A percentile compares a stretch with the other conserved stretches of the same genome.
These are phyloP conservation scores for Beauveria pseudobassiana DNA, from an alignment of 2,329 filamentous ascomycete genomes.

Conservation along the genomic window DNA sequence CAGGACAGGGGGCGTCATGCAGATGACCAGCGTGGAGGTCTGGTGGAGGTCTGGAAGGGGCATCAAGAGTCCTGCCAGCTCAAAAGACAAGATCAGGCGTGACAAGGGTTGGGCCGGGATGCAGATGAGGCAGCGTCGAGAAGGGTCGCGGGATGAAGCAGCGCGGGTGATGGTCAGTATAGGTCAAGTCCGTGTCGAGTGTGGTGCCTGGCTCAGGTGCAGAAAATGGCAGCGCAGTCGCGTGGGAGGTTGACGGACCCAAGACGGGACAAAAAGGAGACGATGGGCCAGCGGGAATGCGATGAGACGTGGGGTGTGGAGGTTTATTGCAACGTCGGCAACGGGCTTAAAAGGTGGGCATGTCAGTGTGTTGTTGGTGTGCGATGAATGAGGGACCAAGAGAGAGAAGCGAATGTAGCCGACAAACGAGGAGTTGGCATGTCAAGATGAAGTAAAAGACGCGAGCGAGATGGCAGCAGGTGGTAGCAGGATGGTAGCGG, in stretches of 20 bases:
- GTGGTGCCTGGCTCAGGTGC: neutral
- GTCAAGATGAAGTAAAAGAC: neutral
- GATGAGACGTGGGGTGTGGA: constrained; percentile 5
- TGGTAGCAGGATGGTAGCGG: neutral
- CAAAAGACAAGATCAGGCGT: constrained; percentile 1
- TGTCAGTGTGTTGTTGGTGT: constrained; percentile 25
- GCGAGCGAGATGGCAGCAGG: neutral
- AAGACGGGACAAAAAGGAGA: neutral
- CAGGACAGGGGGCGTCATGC: neutral
- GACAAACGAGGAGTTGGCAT: neutral
- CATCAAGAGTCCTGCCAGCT: neutral
- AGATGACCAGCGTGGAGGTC: constrained; percentile 1
- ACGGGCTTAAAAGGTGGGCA: constrained; percentile 49
- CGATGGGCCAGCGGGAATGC: neutral
- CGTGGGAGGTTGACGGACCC: neutral
- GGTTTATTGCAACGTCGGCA: constrained; percentile 2
- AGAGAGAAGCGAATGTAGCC: neutral
- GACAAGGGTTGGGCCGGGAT: neutral
- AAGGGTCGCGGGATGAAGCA: neutral
- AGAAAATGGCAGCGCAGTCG: neutral
- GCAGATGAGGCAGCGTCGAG: neutral
- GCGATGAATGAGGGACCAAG: neutral
- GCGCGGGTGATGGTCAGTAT: neutral
- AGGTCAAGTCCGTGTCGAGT: neutral
- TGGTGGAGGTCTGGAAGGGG: neutral